Conservation (phyloP, 805 yeast genomes). For the Kregervanrija fluxuum region DNA sequence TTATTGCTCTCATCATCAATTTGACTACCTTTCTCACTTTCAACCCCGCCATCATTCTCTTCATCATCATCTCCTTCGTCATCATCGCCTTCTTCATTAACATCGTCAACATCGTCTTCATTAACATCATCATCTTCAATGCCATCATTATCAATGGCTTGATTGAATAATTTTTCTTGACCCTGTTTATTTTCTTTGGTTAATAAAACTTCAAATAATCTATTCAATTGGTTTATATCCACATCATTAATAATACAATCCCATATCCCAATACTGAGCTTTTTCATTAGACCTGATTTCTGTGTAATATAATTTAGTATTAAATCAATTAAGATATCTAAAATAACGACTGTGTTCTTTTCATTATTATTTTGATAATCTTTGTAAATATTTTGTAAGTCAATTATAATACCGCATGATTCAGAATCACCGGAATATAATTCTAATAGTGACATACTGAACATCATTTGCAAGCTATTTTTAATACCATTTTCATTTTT, state of each 20-base stretch:
- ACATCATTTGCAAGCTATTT: conserved; percentile 63
- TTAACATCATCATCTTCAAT: conserved; percentile 41
- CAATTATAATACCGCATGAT: conserved; percentile 66
- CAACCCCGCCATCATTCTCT: conserved; percentile 22
- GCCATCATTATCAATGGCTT: conserved; percentile 42
- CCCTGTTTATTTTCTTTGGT: conserved; percentile 80
- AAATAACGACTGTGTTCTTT: conserved; percentile 30
- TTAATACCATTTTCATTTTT: conserved; percentile 25
- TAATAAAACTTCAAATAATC: conserved; percentile 46
- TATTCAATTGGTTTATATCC: conserved; percentile 35
- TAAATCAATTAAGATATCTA: conserved; percentile 39
- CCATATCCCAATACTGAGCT: conserved; percentile 41
- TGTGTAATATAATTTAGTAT: conserved; percentile 51
- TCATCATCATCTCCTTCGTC: conserved; percentile 40
- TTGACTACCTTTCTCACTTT: conserved; percentile 19
- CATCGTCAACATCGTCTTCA: conserved; percentile 26
- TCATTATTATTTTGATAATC: conserved; percentile 32
- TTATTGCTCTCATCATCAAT: conserved; percentile 40
- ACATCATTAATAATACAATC: conserved; percentile 45
- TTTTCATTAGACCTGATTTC: conserved; percentile 49
- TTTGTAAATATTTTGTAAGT: conserved; percentile 55
- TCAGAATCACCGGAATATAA: conserved; percentile 73
- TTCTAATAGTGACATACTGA: conserved; percentile 72
- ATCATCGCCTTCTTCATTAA: conserved; percentile 31
- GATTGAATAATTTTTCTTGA: conserved; percentile 66